Base-by-base conservation (phyloP, 2,329 filamentous ascomycete species). In the Neonectria magnoliae region DNA sequence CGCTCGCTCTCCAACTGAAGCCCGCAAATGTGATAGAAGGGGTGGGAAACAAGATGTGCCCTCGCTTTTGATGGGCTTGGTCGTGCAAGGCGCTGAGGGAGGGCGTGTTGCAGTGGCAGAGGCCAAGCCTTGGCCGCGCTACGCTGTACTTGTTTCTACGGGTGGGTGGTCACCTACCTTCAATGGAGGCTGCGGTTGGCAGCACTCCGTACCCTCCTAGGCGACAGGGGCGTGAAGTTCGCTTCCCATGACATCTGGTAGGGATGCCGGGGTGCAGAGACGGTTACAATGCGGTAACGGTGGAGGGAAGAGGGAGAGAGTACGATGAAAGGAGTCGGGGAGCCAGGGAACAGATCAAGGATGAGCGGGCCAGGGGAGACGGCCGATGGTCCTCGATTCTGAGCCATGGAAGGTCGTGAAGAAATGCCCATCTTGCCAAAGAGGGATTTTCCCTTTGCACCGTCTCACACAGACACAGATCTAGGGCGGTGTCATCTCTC, bases 301-400 rank as follows among this genome's bases (percentile, higher is more conserved):
- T 62, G 71, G 69, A 64, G 55, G 60, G 48, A 61, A 57, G 42
- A 44, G 38, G 41, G 38, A 29, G 53, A 58, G 64, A 31, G 52
- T 54, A 58, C 29, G 29, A 51, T 31, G 61, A 60, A 65, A 60
- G 70, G 70, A 68, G 70, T 71, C 57, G 61, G 65, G 61, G 60
- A 59, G 51, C 27, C 45, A 62, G 27, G 68, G 64, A 66, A 69
- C 71, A 57, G 70, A 71, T 72, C 70, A 72, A 67, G 68, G 70
- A 68, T 69, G 68, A 48, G 68, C 64, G 68, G 68, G 48, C 41
- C 65, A 54, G 55, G 25, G 48, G 53, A 59, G 65, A 57, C 56
- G 62, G 69, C 62, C 66, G 63, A 71, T 67, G 66, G 65, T 68
- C 56, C 51, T 59, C 58, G 68, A 57, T 71, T 60, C 60, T 66